Evolutionary conservation across 164 flowering plant species (phyloP).

Genomic region (Sedum album): DNA sequence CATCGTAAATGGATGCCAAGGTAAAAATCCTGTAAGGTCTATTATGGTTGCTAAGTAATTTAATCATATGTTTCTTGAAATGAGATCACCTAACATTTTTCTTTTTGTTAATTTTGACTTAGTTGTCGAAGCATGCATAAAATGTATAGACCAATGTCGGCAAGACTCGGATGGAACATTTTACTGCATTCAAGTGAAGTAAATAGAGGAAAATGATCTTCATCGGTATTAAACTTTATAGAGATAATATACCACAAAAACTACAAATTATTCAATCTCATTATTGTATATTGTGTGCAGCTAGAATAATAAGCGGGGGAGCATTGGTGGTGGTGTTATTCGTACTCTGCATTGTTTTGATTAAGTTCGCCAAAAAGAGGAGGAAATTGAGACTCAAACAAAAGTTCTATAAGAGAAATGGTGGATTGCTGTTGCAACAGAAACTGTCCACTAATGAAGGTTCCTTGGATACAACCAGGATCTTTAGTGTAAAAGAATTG

Average conservation of each 20-base stretch:
- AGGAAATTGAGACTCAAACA: background rate
- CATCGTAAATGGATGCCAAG: slow-evolving; percentile 2
- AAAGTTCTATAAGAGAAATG: background rate
- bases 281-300: background rate
- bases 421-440: background rate
- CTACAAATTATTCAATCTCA: too few species aligned
- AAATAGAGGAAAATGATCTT: background rate
- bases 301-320: background rate
- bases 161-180: background rate
- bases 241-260: too few species aligned
- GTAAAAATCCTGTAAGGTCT: background rate
- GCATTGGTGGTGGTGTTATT: background rate
- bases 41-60: too few species aligned
- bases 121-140: background rate
- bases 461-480: background rate
- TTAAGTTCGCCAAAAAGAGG: background rate
- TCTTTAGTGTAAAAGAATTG: background rate
- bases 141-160: background rate
- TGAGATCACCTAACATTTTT: background rate
- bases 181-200: background rate
- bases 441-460: background rate
- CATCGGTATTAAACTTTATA: too few species aligned
- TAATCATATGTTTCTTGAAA: too few species aligned
- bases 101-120: too few species aligned
- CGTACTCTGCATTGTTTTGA: background rate